Conservation (phyloP, 768 basidiomycete species). For the Collybia mongolica region DNA sequence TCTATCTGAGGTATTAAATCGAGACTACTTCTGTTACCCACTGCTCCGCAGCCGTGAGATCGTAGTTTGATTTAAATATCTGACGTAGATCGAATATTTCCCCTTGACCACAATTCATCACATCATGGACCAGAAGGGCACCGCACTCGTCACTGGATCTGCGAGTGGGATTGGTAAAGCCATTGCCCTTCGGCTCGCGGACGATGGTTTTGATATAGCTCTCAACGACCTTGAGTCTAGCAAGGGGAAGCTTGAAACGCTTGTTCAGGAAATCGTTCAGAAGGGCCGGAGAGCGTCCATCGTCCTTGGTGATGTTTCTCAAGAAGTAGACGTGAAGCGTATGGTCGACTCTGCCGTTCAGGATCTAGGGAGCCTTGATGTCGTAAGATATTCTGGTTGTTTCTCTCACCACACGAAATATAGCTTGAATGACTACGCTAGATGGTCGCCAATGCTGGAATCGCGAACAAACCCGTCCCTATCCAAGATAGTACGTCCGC, state of each 20-base stretch:
- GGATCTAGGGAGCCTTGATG: constrained; percentile 25
- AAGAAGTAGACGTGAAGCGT: constrained; percentile 23
- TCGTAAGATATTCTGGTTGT: constrained; percentile 17
- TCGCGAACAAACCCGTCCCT: constrained; percentile 6
- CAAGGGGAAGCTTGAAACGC: constrained; percentile 9
- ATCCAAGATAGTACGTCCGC: constrained; percentile 20
- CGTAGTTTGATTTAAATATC: no score
- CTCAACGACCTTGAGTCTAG: not conserved
- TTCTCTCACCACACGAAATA: not conserved
- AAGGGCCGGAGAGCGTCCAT: constrained; percentile 17
- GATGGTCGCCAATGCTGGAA: constrained; percentile 36
- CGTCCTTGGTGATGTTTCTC: constrained; percentile 25
- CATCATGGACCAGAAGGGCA: not conserved
- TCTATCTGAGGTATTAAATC: no score
- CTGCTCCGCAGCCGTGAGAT: no score
- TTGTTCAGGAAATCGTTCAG: constrained; percentile 21
- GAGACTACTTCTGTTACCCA: no score
- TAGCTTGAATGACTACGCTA: constrained; percentile 1
- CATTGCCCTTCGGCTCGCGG: constrained; percentile 17
- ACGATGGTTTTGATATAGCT: constrained; percentile 18
- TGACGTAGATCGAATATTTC: no score
- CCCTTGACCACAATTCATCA: no score
- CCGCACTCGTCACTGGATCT: constrained; percentile 4
- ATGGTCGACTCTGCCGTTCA: constrained; percentile 24
- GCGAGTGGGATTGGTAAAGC: constrained; percentile 17